Evolutionary conservation across 345 rosid genomes (phyloP), one percentile per base, ranked within the genome.

Genomic region (Eucalyptus cloeziana): DNA sequence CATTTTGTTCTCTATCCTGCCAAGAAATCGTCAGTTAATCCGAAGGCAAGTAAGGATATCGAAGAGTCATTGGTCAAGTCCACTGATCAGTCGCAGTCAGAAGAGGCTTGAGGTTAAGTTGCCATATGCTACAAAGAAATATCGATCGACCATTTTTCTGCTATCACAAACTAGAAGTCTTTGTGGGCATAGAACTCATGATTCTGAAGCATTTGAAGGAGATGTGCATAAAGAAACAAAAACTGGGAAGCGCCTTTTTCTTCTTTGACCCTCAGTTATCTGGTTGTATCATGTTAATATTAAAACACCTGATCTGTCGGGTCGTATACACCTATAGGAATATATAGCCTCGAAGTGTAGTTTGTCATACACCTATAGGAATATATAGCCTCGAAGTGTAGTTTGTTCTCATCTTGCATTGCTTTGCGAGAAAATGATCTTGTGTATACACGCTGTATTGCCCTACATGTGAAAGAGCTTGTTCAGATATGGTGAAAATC

Each of bases 1-100:
- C 99, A 98, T 91, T 97, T 90, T 90, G 91, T 96, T 88, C 90
- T 98, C 88, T 97, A 97, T 90, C 96, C 94, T 43, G 90, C 91
- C 76, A 96, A 89, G 92, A 93, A 91, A 91, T 40, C 21, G 52
- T 33, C 71, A 15, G 58, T 87, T 50, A 31, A 89, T 85, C 15
- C 64, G 37, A 94, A 95, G 91, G 67, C 86, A 43, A 87, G 62
- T 43, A 87, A 92, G 86, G 97, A 93, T 19, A 86, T 88, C 4
- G 87, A 49, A 62, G 98, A 95, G 89, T 95, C 97, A n/a, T 94
- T 96, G 81, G 89, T 95, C 56, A 91, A 92, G 91, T 89, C 94
- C 69, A 88, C 93, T 31, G 89, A 52, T 86, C 19, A 86, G 27
- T 22, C 21, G 21, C 87, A 17, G 45, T 40, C 85, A 76, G 85